These are phyloP conservation scores for Protomyces gravidus DNA, from an alignment of 1,139 yeast species.

Conservation along the genomic window DNA sequence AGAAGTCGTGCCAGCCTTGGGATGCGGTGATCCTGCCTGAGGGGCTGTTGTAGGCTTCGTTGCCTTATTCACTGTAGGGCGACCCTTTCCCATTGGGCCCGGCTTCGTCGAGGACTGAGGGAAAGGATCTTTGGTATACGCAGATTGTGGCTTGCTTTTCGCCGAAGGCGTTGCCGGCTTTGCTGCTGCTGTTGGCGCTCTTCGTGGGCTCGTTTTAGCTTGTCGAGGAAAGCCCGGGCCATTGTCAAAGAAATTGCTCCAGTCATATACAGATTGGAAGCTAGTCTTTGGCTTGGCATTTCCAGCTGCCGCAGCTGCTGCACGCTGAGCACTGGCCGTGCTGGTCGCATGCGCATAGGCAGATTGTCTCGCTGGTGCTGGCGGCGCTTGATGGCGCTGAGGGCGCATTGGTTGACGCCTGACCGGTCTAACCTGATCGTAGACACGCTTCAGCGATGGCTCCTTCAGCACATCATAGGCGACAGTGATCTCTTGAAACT, in stretches of 20 bases:
- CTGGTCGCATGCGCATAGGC: background rate
- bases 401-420: background rate
- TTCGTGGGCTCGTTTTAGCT: background rate
- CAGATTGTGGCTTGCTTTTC: background rate
- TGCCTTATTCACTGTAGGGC: background rate
- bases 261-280: background rate
- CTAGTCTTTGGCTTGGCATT: background rate
- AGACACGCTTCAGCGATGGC: conserved; percentile 18
- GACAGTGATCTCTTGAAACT: conserved; percentile 27
- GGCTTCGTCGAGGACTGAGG: background rate
- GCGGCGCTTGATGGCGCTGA: background rate
- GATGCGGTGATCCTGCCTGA: background rate
- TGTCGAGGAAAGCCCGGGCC: background rate
- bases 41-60: background rate
- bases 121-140: background rate
- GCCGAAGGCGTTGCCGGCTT: background rate
- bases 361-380: background rate
- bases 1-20: background rate
- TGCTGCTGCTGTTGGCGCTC: background rate
- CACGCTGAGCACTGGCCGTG: background rate
- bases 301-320: background rate
- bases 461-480: conserved; percentile 30
- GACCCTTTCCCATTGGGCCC: background rate
- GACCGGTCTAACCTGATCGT: conserved; percentile 26
- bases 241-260: background rate